These are phyloP conservation scores for Kodamaea ohmeri DNA, from an alignment of 1,139 yeast genomes.

Conservation along the genomic window DNA sequence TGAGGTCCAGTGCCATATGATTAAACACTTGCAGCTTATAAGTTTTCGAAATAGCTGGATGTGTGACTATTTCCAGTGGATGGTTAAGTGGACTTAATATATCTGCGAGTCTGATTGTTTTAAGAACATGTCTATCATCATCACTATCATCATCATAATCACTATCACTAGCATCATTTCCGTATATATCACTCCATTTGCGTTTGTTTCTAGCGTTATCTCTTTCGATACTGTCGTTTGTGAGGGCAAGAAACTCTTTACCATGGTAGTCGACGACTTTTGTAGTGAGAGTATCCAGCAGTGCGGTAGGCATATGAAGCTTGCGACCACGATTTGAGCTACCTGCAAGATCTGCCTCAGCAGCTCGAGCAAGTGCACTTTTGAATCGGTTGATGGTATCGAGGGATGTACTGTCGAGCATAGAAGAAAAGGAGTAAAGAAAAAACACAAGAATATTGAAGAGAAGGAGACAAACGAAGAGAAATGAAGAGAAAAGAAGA, in stretches of 20 bases:
- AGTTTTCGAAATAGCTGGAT: conserved; percentile 67
- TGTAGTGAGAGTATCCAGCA: conserved; percentile 26
- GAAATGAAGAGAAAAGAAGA: no score
- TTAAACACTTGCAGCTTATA: conserved; percentile 50
- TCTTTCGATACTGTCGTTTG: conserved; percentile 35
- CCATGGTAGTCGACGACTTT: conserved; percentile 45
- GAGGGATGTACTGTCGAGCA: conserved; percentile 41
- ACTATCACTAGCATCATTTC: conserved; percentile 15
- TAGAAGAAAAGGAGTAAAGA: no score
- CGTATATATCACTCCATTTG: conserved; percentile 35
- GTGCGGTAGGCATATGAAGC: conserved; percentile 20
- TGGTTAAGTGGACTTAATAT: conserved; percentile 74
- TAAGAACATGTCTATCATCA: conserved; percentile 33
- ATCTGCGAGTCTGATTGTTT: conserved; percentile 43
- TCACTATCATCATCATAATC: conserved; percentile 22
- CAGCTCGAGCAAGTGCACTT: conserved; percentile 31
- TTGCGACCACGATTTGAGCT: conserved; percentile 37
- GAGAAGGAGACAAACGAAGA: no score
- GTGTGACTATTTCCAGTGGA: conserved; percentile 75
- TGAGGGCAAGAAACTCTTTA: conserved; percentile 37
- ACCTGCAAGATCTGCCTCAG: conserved; percentile 9
- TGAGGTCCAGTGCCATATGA: conserved; percentile 65
- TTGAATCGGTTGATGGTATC: conserved; percentile 42
- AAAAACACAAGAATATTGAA: no score
- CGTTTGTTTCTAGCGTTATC: conserved; percentile 31